Percentiles rank a stretch among this genome's conserved stretches.
These are phyloP conservation scores for Aspergillus novoparasiticus DNA, from an alignment of 2,329 filamentous ascomycete species.

Conservation along the genomic window DNA sequence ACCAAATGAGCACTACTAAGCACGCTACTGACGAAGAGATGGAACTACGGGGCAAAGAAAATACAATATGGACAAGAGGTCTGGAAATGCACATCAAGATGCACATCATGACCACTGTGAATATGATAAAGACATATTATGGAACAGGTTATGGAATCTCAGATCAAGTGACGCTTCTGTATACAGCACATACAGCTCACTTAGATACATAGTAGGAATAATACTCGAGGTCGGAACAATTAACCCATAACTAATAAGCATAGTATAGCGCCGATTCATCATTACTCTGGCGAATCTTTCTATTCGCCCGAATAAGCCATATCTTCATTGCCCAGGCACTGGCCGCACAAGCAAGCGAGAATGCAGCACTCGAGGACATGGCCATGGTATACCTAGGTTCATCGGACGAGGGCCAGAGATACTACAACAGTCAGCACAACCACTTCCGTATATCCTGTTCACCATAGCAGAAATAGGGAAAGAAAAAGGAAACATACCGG, in stretches of 20 bases:
- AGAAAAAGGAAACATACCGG: slow-evolving; percentile 7
- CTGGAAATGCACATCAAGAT: too few species aligned
- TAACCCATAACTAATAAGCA: slow-evolving; percentile 14
- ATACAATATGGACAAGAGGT: too few species aligned
- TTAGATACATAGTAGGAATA: background rate
- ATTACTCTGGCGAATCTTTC: slow-evolving; percentile 20
- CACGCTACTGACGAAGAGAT: background rate
- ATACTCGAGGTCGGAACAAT: background rate
- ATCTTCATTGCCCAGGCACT: slow-evolving; percentile 20
- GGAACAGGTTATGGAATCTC: background rate
- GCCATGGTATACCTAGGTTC: slow-evolving; percentile 23
- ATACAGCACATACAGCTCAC: background rate
- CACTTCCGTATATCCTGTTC: too few species aligned
- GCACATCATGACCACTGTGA: background rate
- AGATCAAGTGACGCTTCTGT: background rate
- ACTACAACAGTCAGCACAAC: slow-evolving; percentile 22
- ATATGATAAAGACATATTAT: background rate
- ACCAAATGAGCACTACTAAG: background rate
- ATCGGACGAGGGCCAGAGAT: slow-evolving; percentile 35
- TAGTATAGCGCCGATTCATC: slow-evolving; percentile 22
- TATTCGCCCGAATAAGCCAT: slow-evolving; percentile 20
- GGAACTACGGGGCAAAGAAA: background rate
- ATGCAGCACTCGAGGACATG: slow-evolving; percentile 22
- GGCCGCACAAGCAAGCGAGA: slow-evolving; percentile 17
- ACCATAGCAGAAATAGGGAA: too few species aligned